phyloP scores from a whole-genome alignment of 768 basidiomycete species.

The Termitomyces sp. region DNA sequence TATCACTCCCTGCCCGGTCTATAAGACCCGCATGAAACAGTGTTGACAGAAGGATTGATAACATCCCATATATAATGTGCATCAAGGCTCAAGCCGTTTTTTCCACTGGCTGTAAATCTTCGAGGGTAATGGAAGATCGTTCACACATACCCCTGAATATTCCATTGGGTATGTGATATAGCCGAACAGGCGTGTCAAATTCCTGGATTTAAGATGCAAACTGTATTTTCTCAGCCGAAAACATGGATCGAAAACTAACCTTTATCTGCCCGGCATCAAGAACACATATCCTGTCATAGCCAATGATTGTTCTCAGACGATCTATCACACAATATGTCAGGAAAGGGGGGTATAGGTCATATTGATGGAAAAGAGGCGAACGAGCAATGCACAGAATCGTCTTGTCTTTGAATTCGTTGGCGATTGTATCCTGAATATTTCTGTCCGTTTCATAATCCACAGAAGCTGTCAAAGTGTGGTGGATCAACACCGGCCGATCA shows the following conservation, averaged over 20 bases:
- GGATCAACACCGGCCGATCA: not conserved
- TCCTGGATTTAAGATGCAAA: conserved; percentile 38
- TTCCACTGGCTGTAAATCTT: conserved; percentile 54
- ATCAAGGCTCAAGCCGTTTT: too few relatives aligned
- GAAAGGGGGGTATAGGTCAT: not conserved
- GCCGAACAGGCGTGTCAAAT: conserved; percentile 72
- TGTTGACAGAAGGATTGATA: not conserved
- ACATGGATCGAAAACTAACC: conserved; percentile 32
- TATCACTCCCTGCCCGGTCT: not conserved
- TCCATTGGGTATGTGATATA: conserved; percentile 55
- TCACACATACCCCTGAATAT: conserved; percentile 89
- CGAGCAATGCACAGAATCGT: conserved; percentile 88
- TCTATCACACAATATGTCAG: conserved; percentile 36
- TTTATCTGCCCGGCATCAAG: conserved; percentile 78
- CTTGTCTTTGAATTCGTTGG: conserved; percentile 75
- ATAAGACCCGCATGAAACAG: not conserved
- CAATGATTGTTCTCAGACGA: conserved; percentile 81
- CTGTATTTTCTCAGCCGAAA: not conserved
- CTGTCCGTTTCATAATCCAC: conserved; percentile 89
- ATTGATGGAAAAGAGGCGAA: conserved; percentile 32
- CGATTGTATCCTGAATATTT: conserved; percentile 89
- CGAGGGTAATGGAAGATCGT: conserved; percentile 67
- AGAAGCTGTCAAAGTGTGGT: conserved; percentile 45
- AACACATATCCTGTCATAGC: conserved; percentile 87
- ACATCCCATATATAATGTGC: too few relatives aligned